Conservation (phyloP, 257 asterid species). For the Scutellaria galericulata region DNA sequence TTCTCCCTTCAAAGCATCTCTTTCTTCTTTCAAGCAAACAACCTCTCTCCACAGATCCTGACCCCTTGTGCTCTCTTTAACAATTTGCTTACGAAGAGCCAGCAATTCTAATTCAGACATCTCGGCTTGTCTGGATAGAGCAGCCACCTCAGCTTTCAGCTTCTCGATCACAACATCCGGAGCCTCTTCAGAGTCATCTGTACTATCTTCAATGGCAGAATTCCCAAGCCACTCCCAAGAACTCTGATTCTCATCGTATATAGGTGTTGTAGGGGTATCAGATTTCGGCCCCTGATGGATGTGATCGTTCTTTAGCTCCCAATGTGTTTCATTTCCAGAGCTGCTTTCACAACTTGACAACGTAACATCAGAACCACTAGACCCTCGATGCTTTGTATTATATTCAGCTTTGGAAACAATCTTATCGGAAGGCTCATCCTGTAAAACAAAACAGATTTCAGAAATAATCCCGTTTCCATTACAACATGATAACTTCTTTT, state of each 20-base stretch:
- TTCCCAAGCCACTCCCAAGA: slow-evolving; percentile 79
- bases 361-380: slow-evolving; percentile 78
- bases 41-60: slow-evolving; percentile 64
- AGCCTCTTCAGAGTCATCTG: slow-evolving; percentile 56
- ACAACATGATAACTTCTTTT: too few relatives aligned
- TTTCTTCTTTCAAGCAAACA: slow-evolving; percentile 67
- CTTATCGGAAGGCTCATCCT: slow-evolving; percentile 48
- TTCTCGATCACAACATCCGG: slow-evolving; percentile 53
- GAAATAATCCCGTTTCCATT: too few relatives aligned
- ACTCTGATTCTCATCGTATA: slow-evolving; percentile 42
- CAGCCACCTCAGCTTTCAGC: slow-evolving; percentile 67
- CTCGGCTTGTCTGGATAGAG: slow-evolving; percentile 70
- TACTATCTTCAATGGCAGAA: slow-evolving; percentile 56
- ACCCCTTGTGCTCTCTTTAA: slow-evolving; percentile 78
- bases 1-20: slow-evolving; percentile 66
- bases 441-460: slow-evolving; percentile 26
- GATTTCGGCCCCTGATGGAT: slow-evolving; percentile 37
- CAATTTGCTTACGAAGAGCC: slow-evolving; percentile 87
- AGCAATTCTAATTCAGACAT: slow-evolving; percentile 83
- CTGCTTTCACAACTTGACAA: slow-evolving; percentile 72
- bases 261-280: slow-evolving; percentile 37
- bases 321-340: slow-evolving; percentile 60
- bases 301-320: slow-evolving; percentile 47
- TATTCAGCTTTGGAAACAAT: slow-evolving; percentile 39
- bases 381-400: slow-evolving; percentile 48